These are phyloP conservation scores for Puccinia coronata DNA, from an alignment of 1,284 basidiomycete species.

Conservation along the genomic window DNA sequence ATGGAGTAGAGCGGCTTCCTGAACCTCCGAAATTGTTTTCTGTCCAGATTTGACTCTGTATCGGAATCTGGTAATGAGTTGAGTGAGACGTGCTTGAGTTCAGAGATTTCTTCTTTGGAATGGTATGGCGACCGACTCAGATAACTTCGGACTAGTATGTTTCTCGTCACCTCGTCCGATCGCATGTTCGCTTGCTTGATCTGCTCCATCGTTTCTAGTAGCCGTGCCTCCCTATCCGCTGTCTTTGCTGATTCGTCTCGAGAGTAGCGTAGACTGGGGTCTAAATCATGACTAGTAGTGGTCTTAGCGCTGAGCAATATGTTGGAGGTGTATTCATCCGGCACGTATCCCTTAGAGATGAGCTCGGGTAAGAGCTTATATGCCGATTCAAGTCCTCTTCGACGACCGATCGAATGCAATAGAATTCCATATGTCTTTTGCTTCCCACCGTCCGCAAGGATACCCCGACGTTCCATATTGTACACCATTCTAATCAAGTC, in stretches of 20 bases:
- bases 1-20: slow-evolving; percentile 46
- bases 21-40: slow-evolving; percentile 45
- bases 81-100: slow-evolving; percentile 16
- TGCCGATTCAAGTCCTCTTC: slow-evolving; percentile 1
- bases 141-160: slow-evolving; percentile 32
- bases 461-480: slow-evolving; percentile 23
- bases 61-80: neutral
- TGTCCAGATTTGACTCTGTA: neutral
- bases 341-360: slow-evolving; percentile 22
- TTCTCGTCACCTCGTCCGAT: slow-evolving; percentile 44
- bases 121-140: slow-evolving; percentile 29
- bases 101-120: slow-evolving; percentile 27
- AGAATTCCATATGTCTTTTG: slow-evolving; percentile 42
- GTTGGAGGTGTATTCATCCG: slow-evolving; percentile 38
- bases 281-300: neutral
- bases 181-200: slow-evolving; percentile 31
- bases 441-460: slow-evolving; percentile 11
- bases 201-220: slow-evolving; percentile 23
- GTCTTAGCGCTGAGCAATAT: slow-evolving; percentile 41
- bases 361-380: slow-evolving; percentile 26
- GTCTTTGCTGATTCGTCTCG: neutral
- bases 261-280: neutral
- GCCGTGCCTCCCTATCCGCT: neutral
- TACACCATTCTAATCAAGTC: slow-evolving; percentile 17
- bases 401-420: slow-evolving; percentile 30